A percentile compares a stretch with the other conserved stretches of the same genome.
These are phyloP conservation scores for Chytriomyces sp. DNA, from an alignment of 192 early-diverging fungal species.

Conservation along the genomic window DNA sequence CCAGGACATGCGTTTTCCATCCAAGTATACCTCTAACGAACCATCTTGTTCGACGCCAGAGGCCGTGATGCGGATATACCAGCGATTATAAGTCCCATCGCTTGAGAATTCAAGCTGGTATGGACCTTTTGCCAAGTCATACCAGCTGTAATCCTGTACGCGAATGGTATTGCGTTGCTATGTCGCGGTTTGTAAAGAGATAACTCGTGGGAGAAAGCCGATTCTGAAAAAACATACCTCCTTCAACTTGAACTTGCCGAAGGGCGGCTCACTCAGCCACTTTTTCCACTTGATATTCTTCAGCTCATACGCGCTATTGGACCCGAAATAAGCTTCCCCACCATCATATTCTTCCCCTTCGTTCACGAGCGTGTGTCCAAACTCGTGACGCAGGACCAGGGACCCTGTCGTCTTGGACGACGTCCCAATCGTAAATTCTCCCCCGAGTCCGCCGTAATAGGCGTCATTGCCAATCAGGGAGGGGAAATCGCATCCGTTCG, in stretches of 20 bases:
- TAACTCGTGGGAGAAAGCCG: not conserved
- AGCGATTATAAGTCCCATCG: slow-evolving; percentile 54
- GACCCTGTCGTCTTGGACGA: slow-evolving; percentile 55
- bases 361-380: slow-evolving; percentile 47
- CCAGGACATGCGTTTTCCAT: slow-evolving; percentile 57
- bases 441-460: slow-evolving; percentile 66
- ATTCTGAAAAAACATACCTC: slow-evolving; percentile 35
- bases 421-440: slow-evolving; percentile 66
- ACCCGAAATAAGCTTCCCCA: slow-evolving; percentile 53
- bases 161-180: slow-evolving; percentile 1
- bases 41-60: slow-evolving; percentile 56
- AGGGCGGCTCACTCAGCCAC: slow-evolving; percentile 51
- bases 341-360: slow-evolving; percentile 52
- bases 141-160: slow-evolving; percentile 48
- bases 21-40: slow-evolving; percentile 51
- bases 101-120: slow-evolving; percentile 54
- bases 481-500: slow-evolving; percentile 61
- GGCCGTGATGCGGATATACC: slow-evolving; percentile 57
- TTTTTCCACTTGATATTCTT: slow-evolving; percentile 58
- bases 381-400: slow-evolving; percentile 62
- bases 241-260: slow-evolving; percentile 42
- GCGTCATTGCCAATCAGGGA: slow-evolving; percentile 61
- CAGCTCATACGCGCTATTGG: slow-evolving; percentile 49
- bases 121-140: slow-evolving; percentile 58
- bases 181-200: not conserved